Evolutionary conservation across 139 green algal genomes (phyloP).

Genomic region (Asterochloris erici): DNA sequence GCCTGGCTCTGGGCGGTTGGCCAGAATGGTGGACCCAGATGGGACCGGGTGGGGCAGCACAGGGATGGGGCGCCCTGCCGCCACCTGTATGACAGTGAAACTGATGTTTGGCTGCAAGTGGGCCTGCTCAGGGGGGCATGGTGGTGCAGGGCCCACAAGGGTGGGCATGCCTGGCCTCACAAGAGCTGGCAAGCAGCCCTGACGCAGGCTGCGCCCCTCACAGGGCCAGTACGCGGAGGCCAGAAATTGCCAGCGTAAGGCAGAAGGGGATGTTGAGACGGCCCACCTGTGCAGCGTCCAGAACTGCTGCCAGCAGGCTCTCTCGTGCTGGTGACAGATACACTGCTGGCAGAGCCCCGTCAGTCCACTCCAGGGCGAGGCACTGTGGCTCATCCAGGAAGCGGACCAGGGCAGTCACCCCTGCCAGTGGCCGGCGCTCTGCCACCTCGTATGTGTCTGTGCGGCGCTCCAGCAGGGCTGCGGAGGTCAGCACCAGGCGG

Average conservation of each 20-base stretch:
- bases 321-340: constrained; percentile 67
- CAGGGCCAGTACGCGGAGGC: not conserved
- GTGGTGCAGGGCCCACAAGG: not conserved
- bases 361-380: constrained; percentile 72
- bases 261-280: not conserved
- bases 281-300: constrained; percentile 67
- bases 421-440: constrained; percentile 35
- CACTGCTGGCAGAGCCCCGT: constrained; percentile 47
- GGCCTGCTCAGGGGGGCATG: no score
- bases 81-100: not conserved
- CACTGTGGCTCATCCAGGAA: constrained; percentile 66
- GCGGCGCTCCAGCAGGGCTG: constrained; percentile 59
- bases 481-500: constrained; percentile 60
- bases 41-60: constrained; percentile 55
- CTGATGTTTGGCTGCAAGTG: no score
- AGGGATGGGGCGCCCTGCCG: constrained; percentile 23
- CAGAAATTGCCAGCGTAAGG: not conserved
- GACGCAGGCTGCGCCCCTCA: no score
- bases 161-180: not conserved
- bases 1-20: constrained; percentile 12
- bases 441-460: constrained; percentile 53
- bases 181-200: no score
- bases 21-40: constrained; percentile 49
- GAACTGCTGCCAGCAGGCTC: constrained; percentile 57
- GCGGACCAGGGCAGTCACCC: constrained; percentile 35